phyloP scores from a whole-genome alignment of 2,329 filamentous ascomycete genomes.

The Ascomycota sp. region DNA sequence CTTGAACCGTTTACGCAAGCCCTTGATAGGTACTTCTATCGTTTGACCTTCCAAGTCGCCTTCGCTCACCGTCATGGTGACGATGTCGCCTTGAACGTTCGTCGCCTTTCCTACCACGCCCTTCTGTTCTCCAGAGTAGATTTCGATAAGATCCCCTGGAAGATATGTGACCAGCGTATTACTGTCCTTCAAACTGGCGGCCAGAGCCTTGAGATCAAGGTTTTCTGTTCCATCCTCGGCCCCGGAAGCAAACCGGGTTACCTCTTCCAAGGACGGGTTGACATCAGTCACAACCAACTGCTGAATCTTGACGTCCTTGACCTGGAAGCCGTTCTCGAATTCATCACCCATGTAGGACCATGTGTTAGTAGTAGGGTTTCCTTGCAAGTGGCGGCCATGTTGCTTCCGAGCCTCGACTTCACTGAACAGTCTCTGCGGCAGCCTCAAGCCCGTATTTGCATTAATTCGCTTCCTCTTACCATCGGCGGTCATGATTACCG shows the following conservation, averaged over 20 bases:
- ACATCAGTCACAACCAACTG: constrained; percentile 73
- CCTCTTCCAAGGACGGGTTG: constrained; percentile 82
- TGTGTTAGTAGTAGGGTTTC: constrained; percentile 56
- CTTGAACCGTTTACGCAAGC: constrained; percentile 78
- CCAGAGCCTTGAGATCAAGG: constrained; percentile 75
- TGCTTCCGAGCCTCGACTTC: constrained; percentile 83
- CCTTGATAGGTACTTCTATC: constrained; percentile 84
- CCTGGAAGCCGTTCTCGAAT: constrained; percentile 80
- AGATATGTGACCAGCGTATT: constrained; percentile 68
- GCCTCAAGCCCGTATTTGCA: constrained; percentile 41
- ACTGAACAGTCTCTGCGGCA: constrained; percentile 80
- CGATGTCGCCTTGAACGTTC: constrained; percentile 77
- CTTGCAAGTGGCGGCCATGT: constrained; percentile 41
- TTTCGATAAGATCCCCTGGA: constrained; percentile 87
- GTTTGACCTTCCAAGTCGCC: constrained; percentile 64
- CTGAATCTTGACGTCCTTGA: constrained; percentile 86
- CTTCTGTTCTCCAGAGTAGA: constrained; percentile 87
- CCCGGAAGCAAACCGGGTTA: constrained; percentile 79
- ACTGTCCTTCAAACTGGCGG: constrained; percentile 72
- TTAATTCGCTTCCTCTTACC: constrained; percentile 63
- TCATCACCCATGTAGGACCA: constrained; percentile 78
- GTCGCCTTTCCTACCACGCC: constrained; percentile 73
- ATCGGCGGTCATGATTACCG: constrained; percentile 25
- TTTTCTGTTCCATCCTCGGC: constrained; percentile 86
- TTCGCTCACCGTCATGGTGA: constrained; percentile 68